Base-by-base conservation (phyloP, 768 basidiomycete genomes). In the Russula earlei region DNA sequence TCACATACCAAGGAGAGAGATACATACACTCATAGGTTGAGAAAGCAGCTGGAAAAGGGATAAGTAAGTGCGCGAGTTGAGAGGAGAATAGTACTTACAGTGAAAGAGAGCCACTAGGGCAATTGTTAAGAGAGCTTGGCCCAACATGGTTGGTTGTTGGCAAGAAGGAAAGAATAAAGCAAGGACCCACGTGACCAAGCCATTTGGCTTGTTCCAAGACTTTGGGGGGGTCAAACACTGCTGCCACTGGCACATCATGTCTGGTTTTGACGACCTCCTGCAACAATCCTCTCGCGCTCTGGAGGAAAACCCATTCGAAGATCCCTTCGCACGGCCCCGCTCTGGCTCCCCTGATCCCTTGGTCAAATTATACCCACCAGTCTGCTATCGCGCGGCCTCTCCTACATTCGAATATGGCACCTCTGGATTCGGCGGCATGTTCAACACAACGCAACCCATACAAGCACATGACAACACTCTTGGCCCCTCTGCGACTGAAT, bases 11-110 rank as follows among this genome's bases (percentile, higher is more conserved):
- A 36, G 11, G 2, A 27, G 11, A 10, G n/a, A n/a, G n/a, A n/a
- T n/a, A n/a, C 85, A 66, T 52, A 84, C 88, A 80, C 73, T 90
- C 86, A 67, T 88, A 90, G 2, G 84, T 80, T 17, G 89, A 89
- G 67, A 81, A 90, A 19, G 86, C 84, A 43, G 86, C 88, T 90
- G 63, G 4, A 60, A 36, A 14, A 33, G 42, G 14, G 1, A 19
- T 10, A 2, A 17, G 22, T 57, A 6, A 34, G 33, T 5, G 11
- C 33, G 5, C 20, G 9, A 12, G 12, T 17, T 22, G 29, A 50
- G 11, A 27, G 4, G 15, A 20, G 14, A 38, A 19, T 29, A 24
- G 19, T 10, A 22, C 57, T 46, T 25, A 62, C 61, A 54, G 31
- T 62, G 61, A 7, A 59, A 59, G n/a, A 62, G 49, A 14, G 54